Conservation (phyloP, 768 basidiomycete species). For the Candolleomyces efflorescens region DNA sequence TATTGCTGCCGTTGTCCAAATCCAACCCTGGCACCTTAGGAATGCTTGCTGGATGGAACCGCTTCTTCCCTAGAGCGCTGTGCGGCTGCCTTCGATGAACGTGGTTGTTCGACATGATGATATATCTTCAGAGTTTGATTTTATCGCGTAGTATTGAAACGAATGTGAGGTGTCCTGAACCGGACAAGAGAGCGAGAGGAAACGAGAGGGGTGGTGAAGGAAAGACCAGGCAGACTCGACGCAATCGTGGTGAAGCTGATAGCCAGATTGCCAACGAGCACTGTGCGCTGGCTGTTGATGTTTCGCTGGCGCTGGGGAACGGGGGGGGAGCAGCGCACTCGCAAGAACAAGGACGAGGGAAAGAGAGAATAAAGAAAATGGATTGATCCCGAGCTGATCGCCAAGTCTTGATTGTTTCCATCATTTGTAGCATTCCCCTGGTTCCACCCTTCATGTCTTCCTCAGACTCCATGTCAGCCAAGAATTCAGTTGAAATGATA, state of each 20-base stretch:
- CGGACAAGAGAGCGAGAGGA: neutral
- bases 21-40: neutral
- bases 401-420: neutral
- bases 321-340: too few species aligned
- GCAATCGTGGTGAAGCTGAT: too few species aligned
- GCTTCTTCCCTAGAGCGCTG: conserved; percentile 1
- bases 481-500: too few species aligned
- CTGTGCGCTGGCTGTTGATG: too few species aligned
- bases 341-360: too few species aligned
- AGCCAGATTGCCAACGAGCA: too few species aligned
- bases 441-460: too few species aligned
- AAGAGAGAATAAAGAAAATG: too few species aligned
- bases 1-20: neutral
- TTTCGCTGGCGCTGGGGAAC: too few species aligned
- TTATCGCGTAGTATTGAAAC: neutral
- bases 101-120: neutral
- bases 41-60: neutral
- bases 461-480: too few species aligned
- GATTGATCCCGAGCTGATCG: too few species aligned
- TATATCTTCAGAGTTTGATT: neutral
- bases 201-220: neutral
- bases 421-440: neutral
- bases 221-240: neutral
- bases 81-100: neutral
- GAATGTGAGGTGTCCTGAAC: conserved; percentile 8